phyloP scores from a whole-genome alignment of 768 basidiomycete species.

The Ramaria rubella region DNA sequence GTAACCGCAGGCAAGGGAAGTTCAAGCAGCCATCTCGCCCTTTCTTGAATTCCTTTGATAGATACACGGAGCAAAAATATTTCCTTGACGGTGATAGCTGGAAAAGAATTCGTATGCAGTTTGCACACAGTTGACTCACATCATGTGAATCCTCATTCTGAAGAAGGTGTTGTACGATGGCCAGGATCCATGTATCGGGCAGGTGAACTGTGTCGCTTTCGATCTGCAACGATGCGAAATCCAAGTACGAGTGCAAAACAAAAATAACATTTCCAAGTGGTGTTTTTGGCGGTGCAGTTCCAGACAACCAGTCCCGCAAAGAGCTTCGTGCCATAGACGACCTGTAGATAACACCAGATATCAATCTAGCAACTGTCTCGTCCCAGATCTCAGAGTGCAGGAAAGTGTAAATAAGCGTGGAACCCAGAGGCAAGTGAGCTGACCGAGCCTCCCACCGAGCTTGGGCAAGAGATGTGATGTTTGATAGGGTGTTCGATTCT shows the following conservation, averaged over 20 bases:
- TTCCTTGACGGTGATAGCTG: constrained; percentile 5
- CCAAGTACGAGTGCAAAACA: not conserved
- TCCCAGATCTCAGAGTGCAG: not conserved
- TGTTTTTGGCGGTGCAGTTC: not conserved
- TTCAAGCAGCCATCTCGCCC: not conserved
- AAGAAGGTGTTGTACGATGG: not conserved
- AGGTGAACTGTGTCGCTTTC: not conserved
- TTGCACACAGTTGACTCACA: not conserved
- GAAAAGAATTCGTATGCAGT: not conserved
- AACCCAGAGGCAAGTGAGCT: not conserved
- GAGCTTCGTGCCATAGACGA: not conserved
- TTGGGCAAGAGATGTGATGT: constrained; percentile 2
- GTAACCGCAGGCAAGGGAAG: not conserved
- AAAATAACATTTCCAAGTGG: not conserved
- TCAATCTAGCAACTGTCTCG: not conserved
- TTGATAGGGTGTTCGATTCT: constrained; percentile 6
- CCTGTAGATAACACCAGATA: not conserved
- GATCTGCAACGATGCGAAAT: not conserved
- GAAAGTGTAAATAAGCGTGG: not conserved
- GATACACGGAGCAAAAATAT: not conserved
- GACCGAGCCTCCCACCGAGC: not conserved
- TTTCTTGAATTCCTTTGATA: not conserved
- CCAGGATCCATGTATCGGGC: not conserved
- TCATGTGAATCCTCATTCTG: not conserved
- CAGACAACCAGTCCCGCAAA: not conserved